Percentiles rank a stretch among this genome's conserved stretches.
These are phyloP conservation scores for Gautieria morchelliformis DNA, from an alignment of 768 basidiomycete species.

Conservation along the genomic window DNA sequence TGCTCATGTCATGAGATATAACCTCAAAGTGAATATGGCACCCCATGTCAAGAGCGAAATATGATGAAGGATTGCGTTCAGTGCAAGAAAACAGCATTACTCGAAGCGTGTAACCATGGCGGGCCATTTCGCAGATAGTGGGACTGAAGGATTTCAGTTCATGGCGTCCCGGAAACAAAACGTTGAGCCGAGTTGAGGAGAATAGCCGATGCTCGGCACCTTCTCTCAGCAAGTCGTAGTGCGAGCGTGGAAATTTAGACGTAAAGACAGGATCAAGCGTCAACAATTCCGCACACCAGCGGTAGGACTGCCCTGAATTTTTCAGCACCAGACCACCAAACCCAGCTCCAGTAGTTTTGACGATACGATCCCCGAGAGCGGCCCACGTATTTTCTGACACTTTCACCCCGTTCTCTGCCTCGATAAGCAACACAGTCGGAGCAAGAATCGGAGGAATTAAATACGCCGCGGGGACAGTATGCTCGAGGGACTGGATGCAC, in stretches of 20 bases:
- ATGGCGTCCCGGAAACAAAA: background rate
- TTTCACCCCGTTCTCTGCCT: constrained; percentile 13
- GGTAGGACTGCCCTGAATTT: background rate
- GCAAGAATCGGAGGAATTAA: constrained; percentile 55
- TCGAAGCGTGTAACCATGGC: background rate
- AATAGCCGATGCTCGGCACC: background rate
- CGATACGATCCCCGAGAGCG: constrained; percentile 18
- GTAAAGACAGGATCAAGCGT: background rate
- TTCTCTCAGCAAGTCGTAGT: background rate
- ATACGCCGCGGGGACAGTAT: constrained; percentile 33
- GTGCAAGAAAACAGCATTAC: background rate
- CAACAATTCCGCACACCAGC: background rate
- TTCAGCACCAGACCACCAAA: background rate
- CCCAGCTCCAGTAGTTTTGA: background rate
- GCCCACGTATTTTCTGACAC: constrained; percentile 18
- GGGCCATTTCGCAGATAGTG: background rate
- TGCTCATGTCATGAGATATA: background rate
- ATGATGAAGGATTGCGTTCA: background rate
- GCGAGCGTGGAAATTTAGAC: background rate
- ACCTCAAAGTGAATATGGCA: background rate
- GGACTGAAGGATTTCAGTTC: background rate
- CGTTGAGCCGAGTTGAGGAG: background rate
- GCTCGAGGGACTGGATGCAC: constrained; percentile 23
- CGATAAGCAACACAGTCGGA: constrained; percentile 24
- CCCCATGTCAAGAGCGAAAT: background rate